Evolutionary conservation across 176 grass and related monocot species (phyloP).

Genomic region (Microstegium vimineum): DNA sequence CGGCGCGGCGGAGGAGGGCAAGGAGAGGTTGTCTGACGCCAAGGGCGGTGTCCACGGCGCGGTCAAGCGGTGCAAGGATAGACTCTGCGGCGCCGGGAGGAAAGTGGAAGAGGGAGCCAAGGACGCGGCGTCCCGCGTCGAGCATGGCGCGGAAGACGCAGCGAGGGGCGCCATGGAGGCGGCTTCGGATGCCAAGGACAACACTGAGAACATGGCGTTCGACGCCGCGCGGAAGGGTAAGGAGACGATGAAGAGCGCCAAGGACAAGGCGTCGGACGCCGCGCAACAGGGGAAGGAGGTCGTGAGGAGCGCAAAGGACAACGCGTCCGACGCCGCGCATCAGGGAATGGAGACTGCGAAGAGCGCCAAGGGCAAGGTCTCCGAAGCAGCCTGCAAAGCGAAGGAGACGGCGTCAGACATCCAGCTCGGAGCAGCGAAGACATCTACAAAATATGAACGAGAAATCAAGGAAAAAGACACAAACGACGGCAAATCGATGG

Average conservation of each 20-base stretch:
- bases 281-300: neutral
- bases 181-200: slow-evolving; percentile 14
- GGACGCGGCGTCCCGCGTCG: slow-evolving; percentile 2
- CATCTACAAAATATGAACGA: no score
- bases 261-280: slow-evolving; percentile 1
- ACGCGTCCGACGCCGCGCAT: no score
- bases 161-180: slow-evolving; percentile 12
- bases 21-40: slow-evolving; percentile 38
- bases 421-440: neutral
- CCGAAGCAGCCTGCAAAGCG: slow-evolving; percentile 11
- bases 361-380: no score
- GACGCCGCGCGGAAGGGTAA: slow-evolving; percentile 11
- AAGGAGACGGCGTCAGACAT: slow-evolving; percentile 17
- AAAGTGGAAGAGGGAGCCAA: slow-evolving; percentile 29
- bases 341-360: no score
- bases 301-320: no score
- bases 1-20: slow-evolving; percentile 20
- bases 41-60: slow-evolving; percentile 41
- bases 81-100: slow-evolving; percentile 30
- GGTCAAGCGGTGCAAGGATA: slow-evolving; percentile 46
- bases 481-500: no score
- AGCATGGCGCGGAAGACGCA: slow-evolving; percentile 9
- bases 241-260: neutral
- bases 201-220: slow-evolving; percentile 20
- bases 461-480: no score